Conservation (phyloP, 176 grass and related monocot species). For the Triticum turgidum region DNA sequence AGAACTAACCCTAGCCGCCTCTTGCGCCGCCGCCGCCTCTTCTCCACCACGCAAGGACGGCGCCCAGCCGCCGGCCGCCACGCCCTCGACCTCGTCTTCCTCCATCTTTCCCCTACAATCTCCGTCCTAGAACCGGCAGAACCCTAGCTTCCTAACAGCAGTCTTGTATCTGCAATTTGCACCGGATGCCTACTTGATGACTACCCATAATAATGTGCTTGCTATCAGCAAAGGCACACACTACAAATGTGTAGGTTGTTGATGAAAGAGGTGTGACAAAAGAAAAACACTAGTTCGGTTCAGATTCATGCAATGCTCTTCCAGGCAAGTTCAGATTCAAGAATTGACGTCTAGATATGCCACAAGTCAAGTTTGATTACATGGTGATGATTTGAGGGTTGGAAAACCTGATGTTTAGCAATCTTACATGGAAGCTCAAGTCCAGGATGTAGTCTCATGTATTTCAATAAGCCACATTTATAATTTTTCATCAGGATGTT, state of each 20-base stretch:
- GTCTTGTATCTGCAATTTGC: not conserved
- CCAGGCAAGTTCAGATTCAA: not conserved
- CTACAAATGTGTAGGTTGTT: slow-evolving; percentile 1
- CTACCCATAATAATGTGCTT: not conserved
- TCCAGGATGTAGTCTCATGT: not conserved
- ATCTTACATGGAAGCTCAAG: not conserved
- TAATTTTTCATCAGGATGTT: not conserved
- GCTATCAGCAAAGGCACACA: not conserved
- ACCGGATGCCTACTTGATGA: not conserved
- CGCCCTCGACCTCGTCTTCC: too few species aligned
- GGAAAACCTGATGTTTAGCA: not conserved
- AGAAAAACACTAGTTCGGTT: not conserved
- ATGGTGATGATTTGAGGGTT: not conserved
- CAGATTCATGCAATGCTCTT: not conserved
- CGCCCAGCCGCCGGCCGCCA: too few species aligned
- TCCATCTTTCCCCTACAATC: too few species aligned
- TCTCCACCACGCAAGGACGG: too few species aligned
- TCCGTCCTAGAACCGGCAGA: too few species aligned
- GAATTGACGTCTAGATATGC: not conserved
- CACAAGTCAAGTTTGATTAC: slow-evolving; percentile 2
- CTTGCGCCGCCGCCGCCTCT: too few species aligned
- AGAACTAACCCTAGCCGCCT: too few species aligned
- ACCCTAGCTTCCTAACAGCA: not conserved
- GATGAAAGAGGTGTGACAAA: not conserved
- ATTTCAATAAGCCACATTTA: not conserved